Base-by-base conservation (phyloP, 345 rosid species). In the Gossypium australe region DNA sequence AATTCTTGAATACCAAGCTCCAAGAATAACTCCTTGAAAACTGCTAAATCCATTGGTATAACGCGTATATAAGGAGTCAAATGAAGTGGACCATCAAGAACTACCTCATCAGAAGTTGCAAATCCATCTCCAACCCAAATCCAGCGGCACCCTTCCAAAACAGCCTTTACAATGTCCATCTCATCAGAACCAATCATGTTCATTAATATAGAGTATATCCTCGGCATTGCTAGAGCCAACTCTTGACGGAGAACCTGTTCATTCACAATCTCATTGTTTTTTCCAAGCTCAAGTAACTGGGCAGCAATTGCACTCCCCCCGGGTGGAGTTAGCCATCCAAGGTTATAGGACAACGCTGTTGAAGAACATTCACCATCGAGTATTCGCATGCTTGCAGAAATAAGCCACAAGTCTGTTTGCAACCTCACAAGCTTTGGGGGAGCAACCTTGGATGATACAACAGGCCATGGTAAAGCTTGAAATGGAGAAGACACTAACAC, bases 91-190 rank as follows among this genome's bases (percentile, higher is more conserved):
- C 98, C 97, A 80, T 94, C 90, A 52, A 94, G 94, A 75, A 92
- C 98, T 79, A 94, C 97, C 89, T 94, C 98, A 76, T 88, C 88
- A 43, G 84, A 75, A 8, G 87, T 94, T 75, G 98, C 92, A 90
- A 94, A 94, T 76, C 98, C 98, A 87, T 92, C 98, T 74, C 98
- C 98, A 59, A 94, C 97, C 98, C 98, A 94, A 74, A 94, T 89
- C 98, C 98, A 94, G 77, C 97, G 93, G 82, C 97, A 87, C 55
- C 96, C 98, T 89, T 94, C 98, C 81, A 94, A 93, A 81, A 94
- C 87, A 82, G 97, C 97, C 84, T 94, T 90, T 77, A 92, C 89
- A 76, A 94, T 90, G 70, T 94, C 98, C 93, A 92, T 90, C 82
- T 94, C 98, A 83, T 92, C 98, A 12, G 98, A 84, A 79, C 91